Evolutionary conservation across 108 stramenopile genomes (phyloP), one percentile per base, ranked within the genome.

Genomic region (Bacterosira constricta): DNA sequence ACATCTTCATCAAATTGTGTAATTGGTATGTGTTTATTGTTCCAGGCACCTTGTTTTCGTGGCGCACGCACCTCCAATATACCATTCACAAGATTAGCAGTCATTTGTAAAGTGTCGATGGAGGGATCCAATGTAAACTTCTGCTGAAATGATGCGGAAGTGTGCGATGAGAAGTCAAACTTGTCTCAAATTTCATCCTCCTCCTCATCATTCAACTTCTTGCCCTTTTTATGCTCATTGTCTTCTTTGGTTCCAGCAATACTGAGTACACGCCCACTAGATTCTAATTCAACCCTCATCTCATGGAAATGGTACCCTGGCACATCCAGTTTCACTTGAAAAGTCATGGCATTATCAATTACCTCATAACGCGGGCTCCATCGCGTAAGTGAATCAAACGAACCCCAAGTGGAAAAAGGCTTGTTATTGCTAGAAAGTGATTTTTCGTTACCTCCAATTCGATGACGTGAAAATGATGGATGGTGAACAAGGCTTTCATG

Each of bases 61-160:
- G 85, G 83, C 39, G 90, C 90, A 12, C 80, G 60, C 36, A 90
- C 73, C 30, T 74, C 60, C 50, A 90, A 38, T 0, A 86, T 74
- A 18, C 90, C 90, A 58, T 83, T 53, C 27, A 81, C 70, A 26
- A 90, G 69, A 66, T 74, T 80, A 30, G 90, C 90, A 17, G 76
- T 63, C 32, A 90, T 57, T 27, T 82, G 69, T 5, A 77, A 71
- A 57, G 84, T 67, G 62, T 87, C 84, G 37, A 90, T 72, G 23
- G 71, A 60, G 1, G 80, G 78, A 53, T 90, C 90, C 37, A 83
- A 42, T 8, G 76, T 83, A 59, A 90, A 90, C 17, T 73, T 79
- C 52, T 87, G 75, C 29, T 71, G 49, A 53, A 90, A 86, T 34
- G 73, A 74, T n/a, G 25, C 44, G 9, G 41, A 11, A 5, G 54